Base-by-base conservation (phyloP, 2,329 filamentous ascomycete genomes). In the Camptophora hylomeconis region DNA sequence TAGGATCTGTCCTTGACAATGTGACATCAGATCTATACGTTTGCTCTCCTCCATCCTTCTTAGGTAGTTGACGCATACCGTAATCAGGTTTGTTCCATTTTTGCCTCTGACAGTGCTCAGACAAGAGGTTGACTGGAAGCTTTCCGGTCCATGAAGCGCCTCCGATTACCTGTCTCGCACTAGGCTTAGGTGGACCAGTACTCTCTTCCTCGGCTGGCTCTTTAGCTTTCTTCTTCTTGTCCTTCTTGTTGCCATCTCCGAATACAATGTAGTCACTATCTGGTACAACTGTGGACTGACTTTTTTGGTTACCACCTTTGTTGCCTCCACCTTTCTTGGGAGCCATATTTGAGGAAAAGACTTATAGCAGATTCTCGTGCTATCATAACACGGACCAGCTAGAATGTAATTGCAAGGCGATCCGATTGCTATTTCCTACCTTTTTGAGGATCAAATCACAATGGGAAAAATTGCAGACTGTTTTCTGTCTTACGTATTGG, bases 131-230 rank as follows among this genome's bases (percentile, higher is more conserved):
- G 40, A 94, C 80, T 1, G 89, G 89, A 17, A 98, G 62, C 53
- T 98, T 98, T 21, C 89, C 89, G 0, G 89, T 98, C 89, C 89
- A 98, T 44, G 84, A 94, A 34, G 83, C 74, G 26, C 89, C 89
- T 22, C 84, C 89, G 48, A 98, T 92, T 41, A 98, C 62, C 44
- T 92, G 82, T 54, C 69, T 61, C 13, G 67, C 69, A 26, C 71
- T 64, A 21, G 71, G 69, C 43, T 68, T 72, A 20, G 42, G 44
- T 10, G 51, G 39, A 5, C 51, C 56, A 26, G 58, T 53, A n/a
- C n/a, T n/a, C n/a, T n/a, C n/a, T 28, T 43, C 34, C 13, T 42
- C 39, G 41, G 46, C 32, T 37, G 40, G 35, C 39, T 49, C 37
- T 47, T 54, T 42, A 10, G 19, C 21, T 22, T 39, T 38, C 31